Percentiles rank a stretch among this genome's conserved stretches.
phyloP scores from a whole-genome alignment of 345 rosid genomes.

The Rhizophora mangle region DNA sequence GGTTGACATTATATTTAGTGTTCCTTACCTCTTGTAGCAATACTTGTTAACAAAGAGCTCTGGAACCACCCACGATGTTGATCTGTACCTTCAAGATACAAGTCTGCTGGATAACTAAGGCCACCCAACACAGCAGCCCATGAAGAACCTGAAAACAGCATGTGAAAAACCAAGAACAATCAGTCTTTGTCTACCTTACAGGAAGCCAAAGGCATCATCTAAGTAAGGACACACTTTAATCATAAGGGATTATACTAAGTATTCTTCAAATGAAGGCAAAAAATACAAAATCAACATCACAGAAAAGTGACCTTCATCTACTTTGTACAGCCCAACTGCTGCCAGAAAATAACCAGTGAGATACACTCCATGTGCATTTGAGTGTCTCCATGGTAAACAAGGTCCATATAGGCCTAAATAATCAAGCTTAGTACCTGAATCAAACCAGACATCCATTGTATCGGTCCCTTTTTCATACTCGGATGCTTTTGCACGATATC shows the following conservation, averaged over 20 bases:
- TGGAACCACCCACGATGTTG: slow-evolving; percentile 99
- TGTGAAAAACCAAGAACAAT: slow-evolving; percentile 13
- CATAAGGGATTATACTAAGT: no score
- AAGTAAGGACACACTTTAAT: no score
- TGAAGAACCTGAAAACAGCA: slow-evolving; percentile 63
- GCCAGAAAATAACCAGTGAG: no score
- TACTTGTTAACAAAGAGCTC: slow-evolving; percentile 86
- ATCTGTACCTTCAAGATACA: slow-evolving; percentile 96
- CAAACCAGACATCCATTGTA: slow-evolving; percentile 99
- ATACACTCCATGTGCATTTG: no score
- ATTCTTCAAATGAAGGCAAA: no score
- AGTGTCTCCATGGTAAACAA: background rate
- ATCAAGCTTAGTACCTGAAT: slow-evolving; percentile 58
- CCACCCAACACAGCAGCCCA: slow-evolving; percentile 88
- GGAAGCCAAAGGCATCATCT: no score
- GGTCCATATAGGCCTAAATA: background rate
- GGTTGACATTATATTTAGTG: slow-evolving; percentile 6
- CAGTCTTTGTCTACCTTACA: background rate
- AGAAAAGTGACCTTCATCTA: no score
- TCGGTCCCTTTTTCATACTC: slow-evolving; percentile 87
- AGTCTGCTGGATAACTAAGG: slow-evolving; percentile 76
- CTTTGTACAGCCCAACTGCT: no score
- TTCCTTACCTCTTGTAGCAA: slow-evolving; percentile 74
- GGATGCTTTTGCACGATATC: slow-evolving; percentile 62
- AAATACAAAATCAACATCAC: no score